These are phyloP conservation scores for Pleomassaria siparia DNA, from an alignment of 2,329 filamentous ascomycete species.

Conservation along the genomic window DNA sequence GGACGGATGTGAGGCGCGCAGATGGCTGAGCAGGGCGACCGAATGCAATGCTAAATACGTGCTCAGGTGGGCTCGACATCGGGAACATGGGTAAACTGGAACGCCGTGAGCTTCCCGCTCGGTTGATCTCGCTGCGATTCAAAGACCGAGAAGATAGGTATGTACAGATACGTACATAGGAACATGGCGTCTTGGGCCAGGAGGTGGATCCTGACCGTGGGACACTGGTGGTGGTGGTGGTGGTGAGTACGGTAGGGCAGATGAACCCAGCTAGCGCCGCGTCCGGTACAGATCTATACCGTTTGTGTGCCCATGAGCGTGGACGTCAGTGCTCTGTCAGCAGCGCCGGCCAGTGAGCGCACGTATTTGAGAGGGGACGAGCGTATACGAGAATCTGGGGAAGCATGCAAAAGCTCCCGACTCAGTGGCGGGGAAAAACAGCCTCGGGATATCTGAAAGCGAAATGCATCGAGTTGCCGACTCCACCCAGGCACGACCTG, in stretches of 20 bases:
- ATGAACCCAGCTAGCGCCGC: background rate
- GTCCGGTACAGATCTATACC: background rate
- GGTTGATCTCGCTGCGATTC: conserved; percentile 36
- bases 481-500: too few relatives aligned
- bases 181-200: conserved; percentile 12
- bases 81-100: conserved; percentile 18
- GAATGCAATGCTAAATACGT: conserved; percentile 27
- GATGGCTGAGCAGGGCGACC: conserved; percentile 9
- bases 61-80: conserved; percentile 11
- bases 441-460: conserved; percentile 17
- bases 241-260: conserved; percentile 2
- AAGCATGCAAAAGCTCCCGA: conserved; percentile 18
- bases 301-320: background rate
- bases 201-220: conserved; percentile 23
- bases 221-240: conserved; percentile 9
- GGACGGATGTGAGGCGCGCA: conserved; percentile 8
- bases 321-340: conserved; percentile 3
- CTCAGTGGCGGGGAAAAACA: conserved; percentile 16
- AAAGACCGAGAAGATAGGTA: conserved; percentile 17
- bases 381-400: conserved; percentile 25
- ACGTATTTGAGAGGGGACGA: conserved; percentile 10
- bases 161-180: too few relatives aligned
- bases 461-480: too few relatives aligned
- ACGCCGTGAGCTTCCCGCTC: conserved; percentile 18
- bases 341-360: conserved; percentile 19